Percentiles rank a stretch among this genome's conserved stretches.
Evolutionary conservation across 352 stramenopile genomes (phyloP).

Genomic region (Globisporangium ultimum): DNA sequence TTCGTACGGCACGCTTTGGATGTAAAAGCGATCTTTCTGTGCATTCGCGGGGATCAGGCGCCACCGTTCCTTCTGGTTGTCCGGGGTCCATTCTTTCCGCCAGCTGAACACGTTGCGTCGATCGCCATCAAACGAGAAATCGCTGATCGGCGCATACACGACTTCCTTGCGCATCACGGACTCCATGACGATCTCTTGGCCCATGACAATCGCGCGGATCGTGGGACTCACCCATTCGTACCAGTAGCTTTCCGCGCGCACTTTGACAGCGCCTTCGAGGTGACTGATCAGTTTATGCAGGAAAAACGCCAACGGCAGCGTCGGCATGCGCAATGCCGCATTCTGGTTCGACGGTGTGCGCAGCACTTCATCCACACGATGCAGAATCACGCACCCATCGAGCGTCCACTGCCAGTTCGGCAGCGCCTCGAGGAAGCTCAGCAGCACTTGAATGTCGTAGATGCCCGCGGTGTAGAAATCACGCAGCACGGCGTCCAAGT

Average conservation of each 20-base stretch:
- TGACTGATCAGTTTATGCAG: constrained; percentile 61
- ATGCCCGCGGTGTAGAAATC: constrained; percentile 64
- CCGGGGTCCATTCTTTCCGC: constrained; percentile 22
- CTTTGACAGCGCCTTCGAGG: constrained; percentile 49
- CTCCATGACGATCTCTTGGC: constrained; percentile 36
- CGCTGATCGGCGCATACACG: constrained; percentile 39
- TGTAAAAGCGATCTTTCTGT: constrained; percentile 54
- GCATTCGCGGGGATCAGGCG: constrained; percentile 52
- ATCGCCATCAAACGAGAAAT: constrained; percentile 47
- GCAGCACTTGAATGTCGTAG: constrained; percentile 57
- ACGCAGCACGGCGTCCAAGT: constrained; percentile 50
- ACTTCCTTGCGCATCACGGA: constrained; percentile 34
- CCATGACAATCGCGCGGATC: constrained; percentile 43
- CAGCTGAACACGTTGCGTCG: constrained; percentile 47
- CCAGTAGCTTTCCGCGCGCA: constrained; percentile 60
- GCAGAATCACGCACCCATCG: constrained; percentile 61
- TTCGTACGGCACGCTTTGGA: constrained; percentile 55
- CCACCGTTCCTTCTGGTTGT: constrained; percentile 49
- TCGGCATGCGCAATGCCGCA: constrained; percentile 36
- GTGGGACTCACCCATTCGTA: constrained; percentile 61
- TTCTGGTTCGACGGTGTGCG: constrained; percentile 26
- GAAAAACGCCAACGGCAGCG: constrained; percentile 66
- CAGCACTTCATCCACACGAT: constrained; percentile 49
- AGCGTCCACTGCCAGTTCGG: constrained; percentile 71
- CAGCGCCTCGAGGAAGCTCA: constrained; percentile 67